These are phyloP conservation scores for Elongisporangium anandrum DNA, from an alignment of 352 stramenopile species.

Conservation along the genomic window DNA sequence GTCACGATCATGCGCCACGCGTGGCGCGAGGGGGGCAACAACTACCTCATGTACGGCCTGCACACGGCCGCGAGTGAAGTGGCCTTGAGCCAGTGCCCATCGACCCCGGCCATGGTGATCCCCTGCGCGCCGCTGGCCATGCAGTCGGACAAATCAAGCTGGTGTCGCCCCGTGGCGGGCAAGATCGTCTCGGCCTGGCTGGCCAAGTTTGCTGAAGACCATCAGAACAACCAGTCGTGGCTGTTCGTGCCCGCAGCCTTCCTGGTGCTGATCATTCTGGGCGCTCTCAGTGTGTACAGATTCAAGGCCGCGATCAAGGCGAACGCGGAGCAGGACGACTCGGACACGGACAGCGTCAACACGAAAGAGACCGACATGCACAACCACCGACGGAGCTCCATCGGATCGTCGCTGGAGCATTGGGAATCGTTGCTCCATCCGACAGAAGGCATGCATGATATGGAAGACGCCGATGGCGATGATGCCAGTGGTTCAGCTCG, in stretches of 20 bases:
- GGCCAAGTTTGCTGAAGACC: slow-evolving; percentile 40
- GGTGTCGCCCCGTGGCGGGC: slow-evolving; percentile 27
- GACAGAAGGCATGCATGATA: not conserved
- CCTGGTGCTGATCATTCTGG: slow-evolving; percentile 42
- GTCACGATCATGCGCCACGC: slow-evolving; percentile 50
- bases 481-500: not conserved
- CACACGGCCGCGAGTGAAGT: slow-evolving; percentile 39
- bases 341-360: slow-evolving; percentile 7
- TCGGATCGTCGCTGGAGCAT: not conserved
- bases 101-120: slow-evolving; percentile 48
- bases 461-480: not conserved
- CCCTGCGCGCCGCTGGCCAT: slow-evolving; percentile 37
- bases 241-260: slow-evolving; percentile 56
- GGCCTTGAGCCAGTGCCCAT: slow-evolving; percentile 43
- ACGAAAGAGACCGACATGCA: not conserved
- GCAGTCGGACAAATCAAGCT: slow-evolving; percentile 21
- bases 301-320: slow-evolving; percentile 29
- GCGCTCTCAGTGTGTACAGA: slow-evolving; percentile 35
- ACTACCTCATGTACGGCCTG: slow-evolving; percentile 53
- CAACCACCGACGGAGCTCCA: not conserved
- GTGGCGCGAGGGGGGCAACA: slow-evolving; percentile 20
- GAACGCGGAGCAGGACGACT: slow-evolving; percentile 1
- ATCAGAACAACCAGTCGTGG: slow-evolving; percentile 50
- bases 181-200: slow-evolving; percentile 44
- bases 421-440: not conserved